phyloP scores from a whole-genome alignment of 805 yeast species.

The Pichia nakasei region DNA sequence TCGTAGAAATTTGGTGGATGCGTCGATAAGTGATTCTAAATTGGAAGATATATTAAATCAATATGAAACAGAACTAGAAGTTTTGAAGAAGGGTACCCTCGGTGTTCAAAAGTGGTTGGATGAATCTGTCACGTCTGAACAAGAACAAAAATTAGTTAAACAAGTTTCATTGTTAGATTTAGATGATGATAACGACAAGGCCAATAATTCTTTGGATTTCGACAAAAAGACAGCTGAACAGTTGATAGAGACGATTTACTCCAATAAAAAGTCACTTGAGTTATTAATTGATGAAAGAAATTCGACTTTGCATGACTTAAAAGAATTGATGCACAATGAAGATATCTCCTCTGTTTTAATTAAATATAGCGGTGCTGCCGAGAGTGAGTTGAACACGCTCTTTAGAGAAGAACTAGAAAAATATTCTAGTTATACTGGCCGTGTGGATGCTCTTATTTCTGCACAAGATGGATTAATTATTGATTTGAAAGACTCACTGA shows the following conservation, averaged over 20 bases:
- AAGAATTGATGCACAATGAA: slow-evolving; percentile 63
- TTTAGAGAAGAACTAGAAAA: slow-evolving; percentile 70
- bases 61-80: slow-evolving; percentile 32
- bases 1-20: slow-evolving; percentile 53
- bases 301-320: slow-evolving; percentile 54
- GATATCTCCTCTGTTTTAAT: slow-evolving; percentile 75
- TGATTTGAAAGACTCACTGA: slow-evolving; percentile 35
- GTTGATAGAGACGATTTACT: slow-evolving; percentile 43
- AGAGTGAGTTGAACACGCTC: slow-evolving; percentile 37
- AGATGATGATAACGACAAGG: slow-evolving; percentile 35
- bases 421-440: slow-evolving; percentile 57
- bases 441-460: slow-evolving; percentile 59
- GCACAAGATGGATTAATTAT: slow-evolving; percentile 48
- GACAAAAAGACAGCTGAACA: slow-evolving; percentile 23
- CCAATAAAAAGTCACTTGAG: slow-evolving; percentile 51
- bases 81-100: slow-evolving; percentile 36
- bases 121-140: not conserved
- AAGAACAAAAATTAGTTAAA: slow-evolving; percentile 7
- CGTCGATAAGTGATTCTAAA: slow-evolving; percentile 49
- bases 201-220: not conserved
- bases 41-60: slow-evolving; percentile 40
- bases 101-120: slow-evolving; percentile 30
- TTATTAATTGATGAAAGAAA: slow-evolving; percentile 56
- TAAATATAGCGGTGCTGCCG: slow-evolving; percentile 41
- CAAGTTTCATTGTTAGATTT: slow-evolving; percentile 52